Conservation (phyloP, 1,139 yeast genomes). For the Scheffersomyces segobiensis region DNA sequence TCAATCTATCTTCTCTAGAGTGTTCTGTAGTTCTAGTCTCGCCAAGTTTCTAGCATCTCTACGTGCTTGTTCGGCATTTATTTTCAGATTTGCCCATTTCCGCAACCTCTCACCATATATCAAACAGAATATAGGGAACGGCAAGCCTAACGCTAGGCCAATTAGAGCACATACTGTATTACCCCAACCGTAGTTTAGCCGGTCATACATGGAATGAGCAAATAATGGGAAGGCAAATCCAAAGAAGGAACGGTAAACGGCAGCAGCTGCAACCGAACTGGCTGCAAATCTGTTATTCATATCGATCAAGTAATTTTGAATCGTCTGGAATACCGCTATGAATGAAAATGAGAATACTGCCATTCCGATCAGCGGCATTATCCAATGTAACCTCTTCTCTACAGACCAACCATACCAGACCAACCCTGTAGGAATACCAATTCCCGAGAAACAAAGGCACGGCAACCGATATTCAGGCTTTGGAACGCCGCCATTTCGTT, state of each 20-base stretch:
- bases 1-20: neutral
- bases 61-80: conserved; percentile 40
- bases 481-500: conserved; percentile 47
- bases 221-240: conserved; percentile 59
- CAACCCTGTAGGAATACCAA: conserved; percentile 52
- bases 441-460: conserved; percentile 42
- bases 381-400: conserved; percentile 49
- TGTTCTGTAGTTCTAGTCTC: conserved; percentile 13
- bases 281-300: conserved; percentile 68
- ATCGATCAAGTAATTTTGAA: conserved; percentile 62
- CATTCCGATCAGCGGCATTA: conserved; percentile 58
- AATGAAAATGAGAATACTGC: conserved; percentile 58
- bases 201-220: conserved; percentile 43
- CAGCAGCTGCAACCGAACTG: conserved; percentile 60
- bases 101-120: conserved; percentile 58
- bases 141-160: conserved; percentile 57
- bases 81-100: conserved; percentile 52
- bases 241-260: conserved; percentile 57
- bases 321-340: conserved; percentile 58
- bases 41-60: conserved; percentile 38
- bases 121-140: conserved; percentile 62
- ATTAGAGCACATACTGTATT: conserved; percentile 60
- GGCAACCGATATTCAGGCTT: conserved; percentile 60
- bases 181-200: conserved; percentile 65
- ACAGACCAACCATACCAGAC: conserved; percentile 70